Evolutionary conservation across 2,329 filamentous ascomycete genomes (phyloP).

Genomic region (Phaeophleospora eucalypticola): DNA sequence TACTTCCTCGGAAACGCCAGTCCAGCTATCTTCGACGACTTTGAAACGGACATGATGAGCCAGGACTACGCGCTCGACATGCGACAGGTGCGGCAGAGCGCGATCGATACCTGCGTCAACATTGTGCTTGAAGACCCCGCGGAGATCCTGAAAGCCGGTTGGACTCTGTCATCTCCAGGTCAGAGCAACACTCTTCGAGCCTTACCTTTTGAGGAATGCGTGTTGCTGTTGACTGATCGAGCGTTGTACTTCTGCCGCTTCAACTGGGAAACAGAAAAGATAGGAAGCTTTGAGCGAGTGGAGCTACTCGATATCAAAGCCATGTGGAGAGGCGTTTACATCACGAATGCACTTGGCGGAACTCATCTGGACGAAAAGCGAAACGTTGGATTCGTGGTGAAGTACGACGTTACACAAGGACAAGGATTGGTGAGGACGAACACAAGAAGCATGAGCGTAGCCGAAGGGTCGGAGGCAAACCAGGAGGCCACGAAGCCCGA

Average conservation of each 20-base stretch:
- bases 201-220: conserved; percentile 78
- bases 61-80: conserved; percentile 88
- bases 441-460: conserved; percentile 67
- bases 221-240: conserved; percentile 78
- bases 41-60: conserved; percentile 88
- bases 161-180: conserved; percentile 78
- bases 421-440: conserved; percentile 75
- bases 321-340: conserved; percentile 79
- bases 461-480: conserved; percentile 46
- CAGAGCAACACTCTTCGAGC: conserved; percentile 62
- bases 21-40: conserved; percentile 83
- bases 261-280: conserved; percentile 93
- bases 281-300: conserved; percentile 84
- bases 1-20: conserved; percentile 88
- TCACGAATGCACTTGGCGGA: conserved; percentile 79
- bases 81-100: conserved; percentile 75
- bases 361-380: conserved; percentile 70
- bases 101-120: conserved; percentile 82
- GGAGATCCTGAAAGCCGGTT: conserved; percentile 83
- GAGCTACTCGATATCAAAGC: conserved; percentile 67
- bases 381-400: conserved; percentile 80
- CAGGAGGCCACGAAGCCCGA: conserved; percentile 26
- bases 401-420: conserved; percentile 64
- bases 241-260: conserved; percentile 87
- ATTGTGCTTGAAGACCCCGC: conserved; percentile 75